Percentiles rank a stretch among this genome's conserved stretches.
phyloP scores from a whole-genome alignment of 2,329 filamentous ascomycete species.

The Alternaria consortialis region DNA sequence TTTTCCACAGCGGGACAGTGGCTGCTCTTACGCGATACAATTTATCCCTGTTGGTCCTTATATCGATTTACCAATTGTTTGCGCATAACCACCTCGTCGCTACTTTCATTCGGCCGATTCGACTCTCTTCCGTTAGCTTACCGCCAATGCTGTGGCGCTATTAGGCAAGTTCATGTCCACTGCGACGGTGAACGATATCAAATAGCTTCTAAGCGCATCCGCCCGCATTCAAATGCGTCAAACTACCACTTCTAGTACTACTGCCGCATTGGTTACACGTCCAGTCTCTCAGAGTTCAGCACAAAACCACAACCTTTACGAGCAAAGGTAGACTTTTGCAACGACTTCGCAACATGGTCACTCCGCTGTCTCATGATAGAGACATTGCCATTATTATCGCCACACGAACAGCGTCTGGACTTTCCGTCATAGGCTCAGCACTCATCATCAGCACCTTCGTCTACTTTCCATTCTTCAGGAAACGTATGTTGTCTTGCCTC shows the following conservation, averaged over 20 bases:
- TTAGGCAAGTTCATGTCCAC: background rate
- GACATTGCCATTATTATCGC: constrained; percentile 64
- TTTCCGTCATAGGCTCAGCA: constrained; percentile 75
- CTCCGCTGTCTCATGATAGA: constrained; percentile 22
- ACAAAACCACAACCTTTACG: background rate
- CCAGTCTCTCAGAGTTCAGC: background rate
- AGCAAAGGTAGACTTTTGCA: background rate
- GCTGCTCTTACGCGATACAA: background rate
- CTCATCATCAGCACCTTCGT: constrained; percentile 78
- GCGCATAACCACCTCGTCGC: background rate
- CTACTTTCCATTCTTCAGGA: constrained; percentile 75
- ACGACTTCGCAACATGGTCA: constrained; percentile 15
- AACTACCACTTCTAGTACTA: background rate
- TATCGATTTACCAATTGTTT: background rate
- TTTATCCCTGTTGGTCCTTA: background rate
- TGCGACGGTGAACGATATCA: background rate
- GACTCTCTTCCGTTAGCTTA: background rate
- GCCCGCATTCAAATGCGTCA: background rate
- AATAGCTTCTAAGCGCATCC: background rate
- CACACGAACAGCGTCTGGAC: constrained; percentile 73
- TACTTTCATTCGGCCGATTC: background rate
- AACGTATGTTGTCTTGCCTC: constrained; percentile 53
- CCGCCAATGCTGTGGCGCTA: background rate
- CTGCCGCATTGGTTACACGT: background rate
- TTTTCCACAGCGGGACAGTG: background rate